A percentile compares a stretch with the other conserved stretches of the same genome.
phyloP scores from a whole-genome alignment of 1,284 basidiomycete species.

The Phlebopus sp. region DNA sequence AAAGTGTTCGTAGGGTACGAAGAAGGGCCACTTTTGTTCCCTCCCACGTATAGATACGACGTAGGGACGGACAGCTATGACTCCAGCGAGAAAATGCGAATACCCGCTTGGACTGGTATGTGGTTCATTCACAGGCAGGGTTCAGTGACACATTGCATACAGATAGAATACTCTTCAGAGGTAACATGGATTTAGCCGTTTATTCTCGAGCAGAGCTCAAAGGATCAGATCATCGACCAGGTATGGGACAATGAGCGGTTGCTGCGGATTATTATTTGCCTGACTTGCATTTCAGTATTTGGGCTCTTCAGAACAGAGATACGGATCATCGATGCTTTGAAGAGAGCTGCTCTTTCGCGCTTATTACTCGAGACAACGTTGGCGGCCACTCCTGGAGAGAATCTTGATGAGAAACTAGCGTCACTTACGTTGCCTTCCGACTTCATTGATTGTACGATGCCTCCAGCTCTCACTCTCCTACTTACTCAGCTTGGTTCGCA shows the following conservation, averaged over 20 bases:
- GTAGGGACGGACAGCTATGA: slow-evolving; percentile 86
- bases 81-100: slow-evolving; percentile 92
- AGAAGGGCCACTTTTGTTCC: slow-evolving; percentile 87
- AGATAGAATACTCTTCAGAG: slow-evolving; percentile 92
- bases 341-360: slow-evolving; percentile 68
- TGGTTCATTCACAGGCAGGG: not conserved
- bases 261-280: not conserved
- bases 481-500: slow-evolving; percentile 28
- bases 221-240: slow-evolving; percentile 93
- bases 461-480: not conserved
- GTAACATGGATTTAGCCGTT: slow-evolving; percentile 62
- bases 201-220: slow-evolving; percentile 79
- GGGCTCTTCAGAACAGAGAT: slow-evolving; percentile 79
- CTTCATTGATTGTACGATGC: slow-evolving; percentile 34
- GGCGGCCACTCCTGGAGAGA: slow-evolving; percentile 59
- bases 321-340: slow-evolving; percentile 74
- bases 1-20: slow-evolving; percentile 81
- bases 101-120: slow-evolving; percentile 96
- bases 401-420: slow-evolving; percentile 70
- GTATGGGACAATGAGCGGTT: slow-evolving; percentile 33
- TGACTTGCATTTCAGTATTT: slow-evolving; percentile 56
- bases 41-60: slow-evolving; percentile 89
- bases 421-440: slow-evolving; percentile 43
- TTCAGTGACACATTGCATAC: slow-evolving; percentile 5
- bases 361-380: slow-evolving; percentile 64